Percentiles rank a stretch among this genome's conserved stretches.
phyloP scores from a whole-genome alignment of 441 rosid genomes.

The Dalechampia spathulata region DNA sequence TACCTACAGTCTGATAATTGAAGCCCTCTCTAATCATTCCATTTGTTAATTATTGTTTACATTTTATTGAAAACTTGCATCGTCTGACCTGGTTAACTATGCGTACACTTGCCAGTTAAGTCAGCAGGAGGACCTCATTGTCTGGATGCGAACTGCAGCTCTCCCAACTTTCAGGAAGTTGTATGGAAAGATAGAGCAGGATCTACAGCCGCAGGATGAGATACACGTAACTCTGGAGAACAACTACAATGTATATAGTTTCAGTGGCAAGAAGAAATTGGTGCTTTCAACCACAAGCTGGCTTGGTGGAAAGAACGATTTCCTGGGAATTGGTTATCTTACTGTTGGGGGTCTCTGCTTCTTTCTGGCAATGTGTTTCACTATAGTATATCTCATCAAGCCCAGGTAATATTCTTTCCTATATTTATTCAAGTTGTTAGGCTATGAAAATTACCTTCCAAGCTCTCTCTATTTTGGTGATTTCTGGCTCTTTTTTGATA shows the following conservation, averaged over 20 bases:
- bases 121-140: slow-evolving; percentile 84
- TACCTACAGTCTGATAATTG: background rate
- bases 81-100: slow-evolving; percentile 7
- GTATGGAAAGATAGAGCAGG: slow-evolving; percentile 81
- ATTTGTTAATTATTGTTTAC: background rate
- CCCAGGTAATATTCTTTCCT: slow-evolving; percentile 52
- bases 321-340: slow-evolving; percentile 78
- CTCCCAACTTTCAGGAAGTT: slow-evolving; percentile 89
- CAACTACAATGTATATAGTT: slow-evolving; percentile 79
- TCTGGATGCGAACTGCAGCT: slow-evolving; percentile 99
- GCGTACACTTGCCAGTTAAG: slow-evolving; percentile 56
- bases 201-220: slow-evolving; percentile 43
- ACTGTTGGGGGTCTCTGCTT: slow-evolving; percentile 80
- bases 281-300: slow-evolving; percentile 84
- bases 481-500: background rate
- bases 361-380: slow-evolving; percentile 72
- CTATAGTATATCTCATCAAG: slow-evolving; percentile 68
- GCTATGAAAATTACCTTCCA: background rate
- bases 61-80: background rate
- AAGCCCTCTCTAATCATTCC: background rate
- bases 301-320: slow-evolving; percentile 88
- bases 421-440: background rate
- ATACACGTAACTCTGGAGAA: slow-evolving; percentile 47
- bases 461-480: background rate
- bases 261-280: slow-evolving; percentile 70